Evolutionary conservation across 2,329 filamentous ascomycete genomes (phyloP).

Genomic region (Rosellinia necatrix): DNA sequence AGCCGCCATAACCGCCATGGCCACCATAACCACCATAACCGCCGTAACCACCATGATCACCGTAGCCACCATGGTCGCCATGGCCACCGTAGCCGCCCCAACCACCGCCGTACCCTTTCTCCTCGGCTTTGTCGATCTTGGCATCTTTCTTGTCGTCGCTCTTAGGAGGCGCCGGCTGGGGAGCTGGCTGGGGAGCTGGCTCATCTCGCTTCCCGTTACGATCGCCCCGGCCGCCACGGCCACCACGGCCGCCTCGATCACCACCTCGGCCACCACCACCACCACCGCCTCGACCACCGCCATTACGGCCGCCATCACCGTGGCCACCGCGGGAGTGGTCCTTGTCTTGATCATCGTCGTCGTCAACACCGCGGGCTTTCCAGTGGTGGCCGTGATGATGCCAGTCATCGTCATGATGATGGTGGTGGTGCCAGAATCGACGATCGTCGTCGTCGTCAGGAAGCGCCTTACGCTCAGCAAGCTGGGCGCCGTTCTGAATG

Average conservation of each 20-base stretch:
- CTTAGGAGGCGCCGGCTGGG: too few relatives aligned
- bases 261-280: neutral
- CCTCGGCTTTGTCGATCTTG: too few relatives aligned
- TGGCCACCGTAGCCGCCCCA: neutral
- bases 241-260: neutral
- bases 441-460: slow-evolving; percentile 1
- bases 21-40: neutral
- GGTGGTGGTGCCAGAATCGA: neutral
- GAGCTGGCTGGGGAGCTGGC: too few relatives aligned
- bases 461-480: slow-evolving; percentile 8
- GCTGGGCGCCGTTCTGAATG: slow-evolving; percentile 1
- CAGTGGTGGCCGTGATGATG: neutral
- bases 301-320: neutral
- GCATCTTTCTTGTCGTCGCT: too few relatives aligned
- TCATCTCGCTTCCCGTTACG: too few relatives aligned
- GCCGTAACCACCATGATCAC: neutral
- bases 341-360: neutral
- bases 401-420: slow-evolving; percentile 1
- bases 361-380: neutral
- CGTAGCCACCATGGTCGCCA: neutral
- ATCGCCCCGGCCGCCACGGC: neutral
- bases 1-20: neutral
- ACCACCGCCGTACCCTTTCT: neutral
- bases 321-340: neutral
- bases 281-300: neutral